A percentile compares a stretch with the other conserved stretches of the same genome.
These are phyloP conservation scores for Neurospora sp. DNA, from an alignment of 495 filamentous ascomycete species.

Conservation along the genomic window DNA sequence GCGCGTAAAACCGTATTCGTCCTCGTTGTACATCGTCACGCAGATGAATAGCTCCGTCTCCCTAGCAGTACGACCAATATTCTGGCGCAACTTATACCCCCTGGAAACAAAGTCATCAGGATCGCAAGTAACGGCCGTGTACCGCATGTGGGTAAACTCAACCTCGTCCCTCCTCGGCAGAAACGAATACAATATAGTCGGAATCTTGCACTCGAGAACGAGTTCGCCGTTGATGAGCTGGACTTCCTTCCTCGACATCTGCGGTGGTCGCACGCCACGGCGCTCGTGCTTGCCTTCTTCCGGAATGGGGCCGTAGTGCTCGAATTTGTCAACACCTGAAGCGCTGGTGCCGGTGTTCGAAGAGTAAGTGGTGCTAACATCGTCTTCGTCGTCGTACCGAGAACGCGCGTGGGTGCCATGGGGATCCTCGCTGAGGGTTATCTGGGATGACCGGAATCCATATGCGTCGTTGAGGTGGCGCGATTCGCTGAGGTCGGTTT, in stretches of 20 bases:
- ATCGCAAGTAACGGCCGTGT: slow-evolving; percentile 98
- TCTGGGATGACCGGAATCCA: slow-evolving; percentile 54
- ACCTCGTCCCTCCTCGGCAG: slow-evolving; percentile 82
- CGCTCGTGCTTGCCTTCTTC: slow-evolving; percentile 68
- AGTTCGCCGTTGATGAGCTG: slow-evolving; percentile 93
- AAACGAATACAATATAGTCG: slow-evolving; percentile 93
- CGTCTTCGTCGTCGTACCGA: not conserved
- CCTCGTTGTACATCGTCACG: slow-evolving; percentile 99
- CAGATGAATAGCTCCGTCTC: slow-evolving; percentile 99
- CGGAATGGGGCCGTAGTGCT: slow-evolving; percentile 82
- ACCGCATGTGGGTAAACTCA: slow-evolving; percentile 99
- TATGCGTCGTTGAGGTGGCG: slow-evolving; percentile 45
- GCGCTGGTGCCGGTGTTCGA: not conserved
- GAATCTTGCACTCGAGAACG: slow-evolving; percentile 97
- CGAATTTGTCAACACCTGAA: slow-evolving; percentile 26
- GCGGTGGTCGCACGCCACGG: slow-evolving; percentile 70
- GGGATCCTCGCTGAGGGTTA: slow-evolving; percentile 30
- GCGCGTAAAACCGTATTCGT: slow-evolving; percentile 89
- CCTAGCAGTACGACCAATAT: slow-evolving; percentile 71
- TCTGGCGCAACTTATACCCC: slow-evolving; percentile 94
- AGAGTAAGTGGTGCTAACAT: not conserved
- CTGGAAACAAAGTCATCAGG: slow-evolving; percentile 83
- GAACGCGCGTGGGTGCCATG: slow-evolving; percentile 13
- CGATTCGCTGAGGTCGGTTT: slow-evolving; percentile 39
- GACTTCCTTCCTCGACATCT: slow-evolving; percentile 91